These are phyloP conservation scores for Moniliella sp. DNA, from an alignment of 1,284 basidiomycete species.

Conservation along the genomic window DNA sequence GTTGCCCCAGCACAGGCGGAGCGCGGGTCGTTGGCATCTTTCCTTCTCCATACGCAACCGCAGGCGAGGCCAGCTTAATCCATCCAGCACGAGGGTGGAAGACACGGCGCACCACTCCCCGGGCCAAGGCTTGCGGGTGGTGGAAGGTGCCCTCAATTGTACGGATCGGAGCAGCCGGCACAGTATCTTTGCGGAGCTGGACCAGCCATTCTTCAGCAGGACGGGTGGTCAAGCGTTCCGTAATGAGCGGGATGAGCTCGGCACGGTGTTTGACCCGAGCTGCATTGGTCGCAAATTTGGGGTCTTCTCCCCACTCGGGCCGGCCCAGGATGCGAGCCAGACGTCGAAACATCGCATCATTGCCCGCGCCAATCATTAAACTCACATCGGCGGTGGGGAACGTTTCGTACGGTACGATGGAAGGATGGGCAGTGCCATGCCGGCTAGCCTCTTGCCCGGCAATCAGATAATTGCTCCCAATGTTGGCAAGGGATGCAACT, in stretches of 20 bases:
- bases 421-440: constrained; percentile 65
- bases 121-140: constrained; percentile 61
- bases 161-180: constrained; percentile 45
- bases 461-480: constrained; percentile 78
- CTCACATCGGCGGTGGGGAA: constrained; percentile 72
- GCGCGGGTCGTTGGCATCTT: constrained; percentile 37
- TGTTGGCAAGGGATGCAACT: constrained; percentile 76
- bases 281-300: constrained; percentile 39
- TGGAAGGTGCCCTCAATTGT: constrained; percentile 65
- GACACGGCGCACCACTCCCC: constrained; percentile 45
- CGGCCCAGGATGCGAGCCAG: constrained; percentile 6
- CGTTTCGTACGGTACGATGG: constrained; percentile 22
- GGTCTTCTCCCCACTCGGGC: constrained; percentile 6
- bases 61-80: constrained; percentile 64
- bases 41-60: constrained; percentile 65
- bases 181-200: constrained; percentile 9
- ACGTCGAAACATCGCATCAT: constrained; percentile 53
- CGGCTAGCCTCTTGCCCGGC: constrained; percentile 62
- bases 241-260: constrained; percentile 52
- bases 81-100: constrained; percentile 51
- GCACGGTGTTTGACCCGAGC: constrained; percentile 55
- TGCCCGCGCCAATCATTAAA: constrained; percentile 80
- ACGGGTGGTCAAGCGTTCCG: constrained; percentile 34
- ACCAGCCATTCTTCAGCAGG: constrained; percentile 18
- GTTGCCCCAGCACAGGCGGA: constrained; percentile 33